These are phyloP conservation scores for Mitragyna speciosa DNA, from an alignment of 257 asterid species.

Conservation along the genomic window DNA sequence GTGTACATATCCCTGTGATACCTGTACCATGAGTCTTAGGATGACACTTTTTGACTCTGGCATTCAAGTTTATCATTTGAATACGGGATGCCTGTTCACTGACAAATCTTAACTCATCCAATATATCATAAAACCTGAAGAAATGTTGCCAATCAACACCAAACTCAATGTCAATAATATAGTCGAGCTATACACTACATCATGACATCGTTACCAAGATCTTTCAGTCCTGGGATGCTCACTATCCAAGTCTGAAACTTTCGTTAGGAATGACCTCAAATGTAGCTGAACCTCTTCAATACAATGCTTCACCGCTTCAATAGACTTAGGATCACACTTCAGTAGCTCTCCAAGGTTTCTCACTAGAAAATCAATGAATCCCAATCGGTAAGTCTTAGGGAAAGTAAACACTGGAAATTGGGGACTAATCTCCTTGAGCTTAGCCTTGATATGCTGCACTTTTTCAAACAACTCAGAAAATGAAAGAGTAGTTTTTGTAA, in stretches of 20 bases:
- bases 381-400: constrained; percentile 1
- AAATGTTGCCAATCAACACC: not conserved
- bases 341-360: constrained; percentile 5
- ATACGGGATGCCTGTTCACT: no score
- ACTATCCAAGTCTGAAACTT: not conserved
- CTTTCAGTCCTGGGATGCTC: not conserved
- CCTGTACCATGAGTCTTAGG: not conserved
- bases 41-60: no score
- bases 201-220: not conserved
- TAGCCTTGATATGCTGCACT: not conserved
- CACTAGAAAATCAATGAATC: constrained; percentile 1
- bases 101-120: not conserved
- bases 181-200: constrained; percentile 1
- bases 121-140: not conserved
- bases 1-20: not conserved
- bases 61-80: no score
- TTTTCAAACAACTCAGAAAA: constrained; percentile 1
- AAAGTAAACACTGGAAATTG: not conserved
- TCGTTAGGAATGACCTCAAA: not conserved
- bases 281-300: not conserved
- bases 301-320: not conserved
- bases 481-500: not conserved
- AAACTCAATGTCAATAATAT: no score
- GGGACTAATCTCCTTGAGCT: not conserved
- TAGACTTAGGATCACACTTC: not conserved